Conservation (phyloP, 805 yeast genomes). For the Metschnikowia santaceciliae region DNA sequence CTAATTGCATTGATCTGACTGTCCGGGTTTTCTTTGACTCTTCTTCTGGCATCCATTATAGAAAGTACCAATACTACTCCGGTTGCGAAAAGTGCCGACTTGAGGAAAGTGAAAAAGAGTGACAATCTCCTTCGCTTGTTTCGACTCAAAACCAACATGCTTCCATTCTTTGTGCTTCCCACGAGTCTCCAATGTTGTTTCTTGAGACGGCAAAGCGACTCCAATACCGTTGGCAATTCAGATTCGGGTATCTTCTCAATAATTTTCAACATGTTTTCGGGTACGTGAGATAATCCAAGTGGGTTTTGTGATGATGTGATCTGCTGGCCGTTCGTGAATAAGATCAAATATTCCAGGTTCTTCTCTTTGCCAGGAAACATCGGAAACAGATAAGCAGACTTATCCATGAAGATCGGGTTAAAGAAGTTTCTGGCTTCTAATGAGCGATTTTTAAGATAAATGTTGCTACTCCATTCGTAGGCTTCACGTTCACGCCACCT, state of each 20-base stretch:
- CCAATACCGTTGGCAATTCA: conserved; percentile 32
- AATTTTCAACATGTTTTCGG: conserved; percentile 41
- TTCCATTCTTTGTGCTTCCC: conserved; percentile 39
- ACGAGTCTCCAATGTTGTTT: conserved; percentile 50
- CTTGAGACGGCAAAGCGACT: conserved; percentile 40
- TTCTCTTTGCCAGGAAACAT: conserved; percentile 17
- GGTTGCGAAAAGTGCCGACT: conserved; percentile 23
- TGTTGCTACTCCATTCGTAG: conserved; percentile 47
- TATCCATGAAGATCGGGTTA: conserved; percentile 31
- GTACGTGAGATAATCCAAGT: conserved; percentile 30
- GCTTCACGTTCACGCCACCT: conserved; percentile 47
- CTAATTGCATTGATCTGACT: neutral
- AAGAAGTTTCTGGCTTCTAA: conserved; percentile 43
- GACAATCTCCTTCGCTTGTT: neutral
- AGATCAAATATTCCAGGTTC: conserved; percentile 25
- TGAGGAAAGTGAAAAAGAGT: conserved; percentile 9
- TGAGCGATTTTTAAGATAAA: conserved; percentile 33
- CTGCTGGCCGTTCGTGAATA: conserved; percentile 34
- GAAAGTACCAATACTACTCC: conserved; percentile 22
- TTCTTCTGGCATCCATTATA: neutral
- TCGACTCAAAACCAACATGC: conserved; percentile 16
- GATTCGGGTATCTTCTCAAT: conserved; percentile 33
- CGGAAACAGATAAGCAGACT: conserved; percentile 6
- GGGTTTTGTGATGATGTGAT: conserved; percentile 35
- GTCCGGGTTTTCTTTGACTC: neutral